Conservation (phyloP, 208 protist genomes). For the Porcisia deanei region DNA sequence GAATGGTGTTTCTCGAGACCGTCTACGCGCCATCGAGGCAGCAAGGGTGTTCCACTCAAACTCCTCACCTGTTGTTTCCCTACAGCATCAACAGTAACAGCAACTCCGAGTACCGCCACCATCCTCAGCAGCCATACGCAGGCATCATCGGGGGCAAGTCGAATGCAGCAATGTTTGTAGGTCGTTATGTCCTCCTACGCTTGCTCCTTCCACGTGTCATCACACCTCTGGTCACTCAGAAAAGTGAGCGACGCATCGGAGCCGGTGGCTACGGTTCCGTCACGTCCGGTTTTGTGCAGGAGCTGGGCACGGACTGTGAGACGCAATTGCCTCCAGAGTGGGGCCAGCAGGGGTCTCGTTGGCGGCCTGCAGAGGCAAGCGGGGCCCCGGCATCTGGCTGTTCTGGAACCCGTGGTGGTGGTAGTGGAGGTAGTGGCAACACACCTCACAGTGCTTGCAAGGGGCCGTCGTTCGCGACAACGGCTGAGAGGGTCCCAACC, state of each 20-base stretch:
- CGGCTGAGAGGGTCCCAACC: conserved; percentile 5
- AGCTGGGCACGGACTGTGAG: not conserved
- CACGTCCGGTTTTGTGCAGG: conserved; percentile 28
- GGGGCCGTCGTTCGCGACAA: conserved; percentile 1
- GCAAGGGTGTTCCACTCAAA: not conserved
- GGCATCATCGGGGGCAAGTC: not conserved
- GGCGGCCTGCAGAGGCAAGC: conserved; percentile 7
- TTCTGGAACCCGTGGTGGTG: not conserved
- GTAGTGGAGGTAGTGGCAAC: not conserved
- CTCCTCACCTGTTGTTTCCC: not conserved
- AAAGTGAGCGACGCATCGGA: conserved; percentile 51
- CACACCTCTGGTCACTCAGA: conserved; percentile 20
- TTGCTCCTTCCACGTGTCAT: conserved; percentile 51
- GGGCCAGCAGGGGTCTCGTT: conserved; percentile 20
- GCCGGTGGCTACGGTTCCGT: conserved; percentile 78
- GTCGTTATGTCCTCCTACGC: conserved; percentile 61
- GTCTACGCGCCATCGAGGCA: conserved; percentile 8
- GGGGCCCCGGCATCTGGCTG: conserved; percentile 6
- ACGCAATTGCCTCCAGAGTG: conserved; percentile 20
- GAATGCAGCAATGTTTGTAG: conserved; percentile 29
- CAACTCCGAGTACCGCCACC: not conserved
- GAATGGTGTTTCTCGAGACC: conserved; percentile 24
- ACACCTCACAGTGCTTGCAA: not conserved
- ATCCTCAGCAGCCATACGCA: not conserved
- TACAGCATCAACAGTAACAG: conserved; percentile 4